Conservation (phyloP, 345 rosid species). For the Heritiera fomes region DNA sequence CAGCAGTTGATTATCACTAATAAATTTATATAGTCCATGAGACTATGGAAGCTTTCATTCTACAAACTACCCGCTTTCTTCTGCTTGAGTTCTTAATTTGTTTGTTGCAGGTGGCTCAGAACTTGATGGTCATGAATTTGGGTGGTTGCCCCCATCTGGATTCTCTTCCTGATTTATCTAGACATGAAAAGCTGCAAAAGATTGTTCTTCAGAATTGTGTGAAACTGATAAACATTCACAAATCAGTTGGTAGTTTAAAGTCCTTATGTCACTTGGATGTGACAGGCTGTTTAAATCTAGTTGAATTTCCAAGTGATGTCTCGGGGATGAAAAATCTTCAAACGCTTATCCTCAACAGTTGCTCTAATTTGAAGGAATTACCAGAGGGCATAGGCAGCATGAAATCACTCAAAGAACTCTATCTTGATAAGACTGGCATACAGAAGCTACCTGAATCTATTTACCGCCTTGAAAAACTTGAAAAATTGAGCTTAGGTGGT, state of each 20-base stretch:
- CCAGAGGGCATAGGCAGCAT: conserved; percentile 44
- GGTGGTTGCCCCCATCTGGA: conserved; percentile 36
- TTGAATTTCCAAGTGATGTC: conserved; percentile 43
- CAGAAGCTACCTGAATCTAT: conserved; percentile 45
- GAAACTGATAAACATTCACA: conserved; percentile 34
- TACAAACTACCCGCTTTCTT: neutral
- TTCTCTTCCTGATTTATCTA: conserved; percentile 46
- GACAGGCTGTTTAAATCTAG: conserved; percentile 36
- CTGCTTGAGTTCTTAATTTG: neutral
- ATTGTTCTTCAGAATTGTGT: conserved; percentile 38
- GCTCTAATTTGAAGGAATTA: conserved; percentile 37
- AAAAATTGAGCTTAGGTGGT: conserved; percentile 38
- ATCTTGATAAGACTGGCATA: conserved; percentile 43
- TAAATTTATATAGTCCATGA: neutral
- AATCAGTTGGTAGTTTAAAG: conserved; percentile 39
- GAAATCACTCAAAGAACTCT: conserved; percentile 48
- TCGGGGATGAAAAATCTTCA: conserved; percentile 44
- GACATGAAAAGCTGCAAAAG: conserved; percentile 38
- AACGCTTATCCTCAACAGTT: conserved; percentile 43
- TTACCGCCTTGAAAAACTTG: conserved; percentile 41
- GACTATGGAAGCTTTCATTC: neutral
- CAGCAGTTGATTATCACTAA: neutral
- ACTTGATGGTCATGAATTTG: conserved; percentile 48
- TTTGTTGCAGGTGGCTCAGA: conserved; percentile 36
- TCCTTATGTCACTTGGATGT: conserved; percentile 43